A percentile compares a stretch with the other conserved stretches of the same genome.
These are phyloP conservation scores for Petunia secreta DNA, from an alignment of 257 asterid species.

Conservation along the genomic window DNA sequence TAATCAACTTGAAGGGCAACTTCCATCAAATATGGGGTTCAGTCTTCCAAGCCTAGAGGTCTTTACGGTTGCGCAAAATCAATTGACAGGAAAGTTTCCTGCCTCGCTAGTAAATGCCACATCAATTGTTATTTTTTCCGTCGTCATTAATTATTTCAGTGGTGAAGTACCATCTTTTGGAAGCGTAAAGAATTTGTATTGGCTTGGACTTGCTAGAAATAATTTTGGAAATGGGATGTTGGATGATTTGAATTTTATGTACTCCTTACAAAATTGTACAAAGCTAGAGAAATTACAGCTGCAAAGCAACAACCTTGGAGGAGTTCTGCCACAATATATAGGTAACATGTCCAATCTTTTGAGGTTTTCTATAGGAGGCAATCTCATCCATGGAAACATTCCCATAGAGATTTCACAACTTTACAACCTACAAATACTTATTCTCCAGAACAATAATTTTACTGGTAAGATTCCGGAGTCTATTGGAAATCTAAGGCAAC, in stretches of 20 bases:
- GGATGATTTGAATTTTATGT: background rate
- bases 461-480: background rate
- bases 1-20: background rate
- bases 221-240: background rate
- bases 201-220: background rate
- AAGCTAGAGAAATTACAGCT: background rate
- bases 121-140: background rate
- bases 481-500: background rate
- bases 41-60: background rate
- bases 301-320: background rate
- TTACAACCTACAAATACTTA: background rate
- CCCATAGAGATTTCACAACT: background rate
- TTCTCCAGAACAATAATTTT: background rate
- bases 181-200: background rate
- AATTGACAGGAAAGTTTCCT: background rate
- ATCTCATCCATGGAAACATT: background rate
- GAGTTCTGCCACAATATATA: background rate
- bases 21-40: background rate
- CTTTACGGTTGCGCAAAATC: background rate
- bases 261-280: background rate
- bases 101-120: background rate
- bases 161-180: background rate
- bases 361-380: background rate
- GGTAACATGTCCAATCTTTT: background rate
- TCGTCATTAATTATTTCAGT: background rate